These are phyloP conservation scores for Eucalyptus marginata DNA, from an alignment of 345 rosid species.

Conservation along the genomic window DNA sequence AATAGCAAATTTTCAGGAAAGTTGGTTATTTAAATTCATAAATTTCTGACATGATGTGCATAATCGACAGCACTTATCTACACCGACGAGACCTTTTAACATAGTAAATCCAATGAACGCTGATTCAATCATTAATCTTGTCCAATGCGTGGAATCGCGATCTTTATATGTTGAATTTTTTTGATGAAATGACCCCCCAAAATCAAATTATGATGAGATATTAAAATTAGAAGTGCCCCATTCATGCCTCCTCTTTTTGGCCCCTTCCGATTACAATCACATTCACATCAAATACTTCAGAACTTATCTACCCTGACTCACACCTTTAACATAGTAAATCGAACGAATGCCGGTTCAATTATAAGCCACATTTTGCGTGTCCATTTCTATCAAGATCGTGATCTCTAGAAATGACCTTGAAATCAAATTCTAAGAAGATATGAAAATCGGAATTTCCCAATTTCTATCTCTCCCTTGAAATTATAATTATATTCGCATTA, in stretches of 20 bases:
- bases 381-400: rapidly evolving
- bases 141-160: rapidly evolving
- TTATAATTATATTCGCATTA: background rate
- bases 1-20: background rate
- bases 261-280: background rate
- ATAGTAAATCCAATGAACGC: background rate
- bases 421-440: background rate
- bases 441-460: background rate
- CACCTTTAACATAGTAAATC: background rate
- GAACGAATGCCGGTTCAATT: rapidly evolving
- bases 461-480: background rate
- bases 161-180: background rate
- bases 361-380: background rate
- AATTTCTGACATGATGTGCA: background rate
- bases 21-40: background rate
- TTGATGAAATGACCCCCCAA: rapidly evolving
- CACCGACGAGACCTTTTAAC: background rate
- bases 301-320: background rate
- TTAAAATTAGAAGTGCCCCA: background rate
- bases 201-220: background rate
- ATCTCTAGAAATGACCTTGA: background rate
- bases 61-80: background rate
- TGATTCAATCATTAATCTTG: background rate
- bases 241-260: background rate
- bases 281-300: background rate